These are phyloP conservation scores for Conticribra weissflogii DNA, from an alignment of 108 stramenopile species.

Conservation along the genomic window DNA sequence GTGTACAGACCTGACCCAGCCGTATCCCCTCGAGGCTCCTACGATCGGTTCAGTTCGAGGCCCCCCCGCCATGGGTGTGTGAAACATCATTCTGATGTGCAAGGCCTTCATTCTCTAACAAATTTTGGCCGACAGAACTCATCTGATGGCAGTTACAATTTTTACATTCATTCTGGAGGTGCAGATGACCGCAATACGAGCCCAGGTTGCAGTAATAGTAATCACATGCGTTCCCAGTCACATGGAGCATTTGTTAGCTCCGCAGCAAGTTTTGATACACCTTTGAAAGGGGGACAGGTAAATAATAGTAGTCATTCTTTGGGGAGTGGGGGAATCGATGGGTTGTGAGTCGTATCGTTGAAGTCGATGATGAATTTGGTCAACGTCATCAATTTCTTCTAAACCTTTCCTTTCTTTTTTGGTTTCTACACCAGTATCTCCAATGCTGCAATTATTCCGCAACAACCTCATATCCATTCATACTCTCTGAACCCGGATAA, in stretches of 20 bases:
- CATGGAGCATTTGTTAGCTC: conserved; percentile 14
- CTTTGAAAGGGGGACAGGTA: conserved; percentile 10
- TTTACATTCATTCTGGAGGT: conserved; percentile 2
- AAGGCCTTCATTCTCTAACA: not conserved
- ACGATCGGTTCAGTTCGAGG: conserved; percentile 46
- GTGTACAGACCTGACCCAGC: conserved; percentile 9
- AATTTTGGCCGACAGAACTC: conserved; percentile 13
- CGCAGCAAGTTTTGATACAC: conserved; percentile 20
- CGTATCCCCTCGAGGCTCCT: conserved; percentile 17
- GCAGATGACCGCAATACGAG: not conserved
- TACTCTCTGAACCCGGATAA: conserved; percentile 13
- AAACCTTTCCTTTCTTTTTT: not conserved
- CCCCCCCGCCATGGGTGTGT: conserved; percentile 43
- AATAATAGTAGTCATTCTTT: conserved; percentile 31
- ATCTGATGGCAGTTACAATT: conserved; percentile 44
- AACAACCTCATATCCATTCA: conserved; percentile 8
- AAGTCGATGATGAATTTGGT: not conserved
- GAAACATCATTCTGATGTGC: conserved; percentile 26
- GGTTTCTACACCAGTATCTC: conserved; percentile 3
- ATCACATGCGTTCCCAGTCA: conserved; percentile 27
- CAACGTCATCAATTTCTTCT: not conserved
- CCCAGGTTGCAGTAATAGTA: conserved; percentile 3
- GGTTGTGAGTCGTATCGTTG: conserved; percentile 13
- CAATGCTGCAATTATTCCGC: conserved; percentile 3
- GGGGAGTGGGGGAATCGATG: conserved; percentile 17